Evolutionary conservation across 257 asterid species (phyloP), one percentile per base, ranked within the genome.

Genomic region (Nyctanthes arbortristis): DNA sequence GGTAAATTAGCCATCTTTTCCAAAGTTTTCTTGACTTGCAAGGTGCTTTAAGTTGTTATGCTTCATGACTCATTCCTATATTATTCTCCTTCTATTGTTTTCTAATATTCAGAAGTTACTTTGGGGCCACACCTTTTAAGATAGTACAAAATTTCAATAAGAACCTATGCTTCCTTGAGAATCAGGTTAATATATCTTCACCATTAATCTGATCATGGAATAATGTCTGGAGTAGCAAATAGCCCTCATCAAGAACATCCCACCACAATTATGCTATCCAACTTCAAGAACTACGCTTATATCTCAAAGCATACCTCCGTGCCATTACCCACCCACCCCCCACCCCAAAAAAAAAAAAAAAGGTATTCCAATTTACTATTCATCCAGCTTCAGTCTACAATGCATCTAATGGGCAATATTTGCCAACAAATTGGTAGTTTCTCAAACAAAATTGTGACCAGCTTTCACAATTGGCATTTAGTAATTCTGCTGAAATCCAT

Each of bases 21-120:
- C 28, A n/a, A 60, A 60, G 57, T 28, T 49, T 20, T 49, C 29
- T 49, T 20, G 57, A 49, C 28, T 7, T 43, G 6, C 20, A 49
- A 2, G 28, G 39, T 39, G 31, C 36, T 13, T 8, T 11, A 71
- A 65, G 72, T 54, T 28, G 56, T 36, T 45, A 62, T 69, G 47
- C 75, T 66, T 60, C 66, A 58, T 32, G 70, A 63, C 72, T 25
- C 47, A 67, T 63, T 63, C 57, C 31, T 3, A 36, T 37, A 71
- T 72, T 74, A 59, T 63, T 71, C 37, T 40, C 63, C 33, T 68
- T 55, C 30, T 75, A 56, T 22, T 40, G 39, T 28, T 20, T 25
- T 29, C 49, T 36, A 13, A 40, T 37, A 20, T 54, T 74, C 30
- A 65, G 27, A 16, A 25, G 81, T 73, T 72, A 63, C 22, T 30